Evolutionary conservation across 306 rosid genomes (phyloP), one percentile per base, ranked within the genome.

Genomic region (Cyamopsis tetragonoloba): DNA sequence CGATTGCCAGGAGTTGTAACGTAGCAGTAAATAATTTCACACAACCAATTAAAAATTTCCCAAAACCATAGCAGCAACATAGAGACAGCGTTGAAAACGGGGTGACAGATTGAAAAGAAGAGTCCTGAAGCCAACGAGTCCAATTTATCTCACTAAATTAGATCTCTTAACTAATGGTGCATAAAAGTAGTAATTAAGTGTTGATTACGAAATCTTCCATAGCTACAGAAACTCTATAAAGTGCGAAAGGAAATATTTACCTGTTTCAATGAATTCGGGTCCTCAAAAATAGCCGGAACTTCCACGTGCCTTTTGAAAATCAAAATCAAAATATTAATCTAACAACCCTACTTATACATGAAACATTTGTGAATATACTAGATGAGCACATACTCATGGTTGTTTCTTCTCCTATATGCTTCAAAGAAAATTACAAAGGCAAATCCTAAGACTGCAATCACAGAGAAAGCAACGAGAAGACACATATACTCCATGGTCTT

Each of bases 251-350:
- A 56, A 61, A 82, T 1, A 32, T 19, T 57, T 19, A 86, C 97
- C 98, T 84, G 88, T 38, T 85, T 89, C 82, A 72, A 81, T 37
- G 96, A 83, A 67, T 62, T 83, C 4, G 96, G 92, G 81, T 85
- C 98, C 83, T 87, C 90, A 48, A 90, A 93, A 59, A 86, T 81
- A 50, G 91, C 91, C 0, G 86, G 91, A 72, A 81, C 86, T 65
- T 86, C 98, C 65, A 93, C 87, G 60, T 89, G 96, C 79, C 98
- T 90, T 38, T 19, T 0, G 57, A 32, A 57, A 31, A 55, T 23
- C 8, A 42, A 77, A 58, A 39, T 41, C 2, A 12, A 59, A 9
- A 62, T 47, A 74, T 44, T 34, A 80, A 47, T 65, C 27, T 3
- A 44, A 55, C 43, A 78, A 38, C 15, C 11, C 49, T 49, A 13